Percentiles rank a stretch among this genome's conserved stretches.
phyloP scores from a whole-genome alignment of 2,329 filamentous ascomycete species.

The Harringtonia lauricola region DNA sequence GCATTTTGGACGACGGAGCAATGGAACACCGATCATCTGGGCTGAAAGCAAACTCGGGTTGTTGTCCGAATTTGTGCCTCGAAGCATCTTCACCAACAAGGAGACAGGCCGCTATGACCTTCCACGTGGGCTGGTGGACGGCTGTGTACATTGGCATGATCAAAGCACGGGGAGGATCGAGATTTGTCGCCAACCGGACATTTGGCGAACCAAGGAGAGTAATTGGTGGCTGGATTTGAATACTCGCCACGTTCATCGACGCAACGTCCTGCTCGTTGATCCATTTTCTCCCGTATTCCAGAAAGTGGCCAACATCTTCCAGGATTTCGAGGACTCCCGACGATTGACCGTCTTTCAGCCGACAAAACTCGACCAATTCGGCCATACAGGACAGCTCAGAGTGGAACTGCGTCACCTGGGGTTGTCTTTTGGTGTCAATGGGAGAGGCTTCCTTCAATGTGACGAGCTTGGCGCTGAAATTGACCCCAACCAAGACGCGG shows the following conservation, averaged over 20 bases:
- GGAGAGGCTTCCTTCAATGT: constrained; percentile 28
- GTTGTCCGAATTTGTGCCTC: constrained; percentile 5
- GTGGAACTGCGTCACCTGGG: constrained; percentile 43
- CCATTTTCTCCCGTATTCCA: constrained; percentile 29
- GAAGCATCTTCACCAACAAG: constrained; percentile 1
- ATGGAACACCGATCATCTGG: constrained; percentile 26
- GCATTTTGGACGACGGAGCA: constrained; percentile 43
- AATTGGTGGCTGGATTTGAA: constrained; percentile 26
- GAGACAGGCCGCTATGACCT: constrained; percentile 34
- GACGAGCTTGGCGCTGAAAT: constrained; percentile 38
- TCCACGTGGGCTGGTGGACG: constrained; percentile 34
- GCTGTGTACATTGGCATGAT: constrained; percentile 52
- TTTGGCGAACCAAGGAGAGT: constrained; percentile 14
- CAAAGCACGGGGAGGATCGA: constrained; percentile 30
- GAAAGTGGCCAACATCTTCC: constrained; percentile 31
- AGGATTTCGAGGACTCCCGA: constrained; percentile 32
- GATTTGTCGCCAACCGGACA: constrained; percentile 24
- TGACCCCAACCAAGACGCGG: constrained; percentile 45
- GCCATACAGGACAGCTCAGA: constrained; percentile 15
- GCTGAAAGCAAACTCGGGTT: background rate
- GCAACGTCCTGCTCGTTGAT: constrained; percentile 30
- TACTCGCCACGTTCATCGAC: constrained; percentile 8
- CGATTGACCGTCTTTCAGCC: constrained; percentile 38
- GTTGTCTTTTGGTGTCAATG: constrained; percentile 40
- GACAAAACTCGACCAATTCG: fast-evolving